phyloP scores from a whole-genome alignment of 176 grass and related monocot genomes.

The Sorghum bicolor region Sorghum_bicolor_NCBIv3 NC_012878.2:2897501-2898000 shows the following conservation, averaged over 20 bases:
- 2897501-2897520: not conserved
- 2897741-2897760: too few species aligned
- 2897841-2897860: not conserved
- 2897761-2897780: too few species aligned
- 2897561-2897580: not conserved
- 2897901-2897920: too few species aligned
- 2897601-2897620: too few species aligned
- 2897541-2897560: not conserved
- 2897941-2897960: too few species aligned
- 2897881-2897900: not conserved
- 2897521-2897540: not conserved
- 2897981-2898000: slow-evolving; percentile 28
- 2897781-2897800: not conserved
- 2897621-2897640: not conserved
- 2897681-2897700: not conserved
- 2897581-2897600: not conserved
- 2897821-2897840: not conserved
- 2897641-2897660: not conserved
- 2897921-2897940: too few species aligned
- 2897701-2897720: not conserved
- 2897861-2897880: not conserved
- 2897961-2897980: not conserved
- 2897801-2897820: not conserved
- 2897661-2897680: not conserved
- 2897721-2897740: too few species aligned